Base-by-base conservation (phyloP, 176 grass and related monocot species). In the Oryza longistaminata region DNA sequence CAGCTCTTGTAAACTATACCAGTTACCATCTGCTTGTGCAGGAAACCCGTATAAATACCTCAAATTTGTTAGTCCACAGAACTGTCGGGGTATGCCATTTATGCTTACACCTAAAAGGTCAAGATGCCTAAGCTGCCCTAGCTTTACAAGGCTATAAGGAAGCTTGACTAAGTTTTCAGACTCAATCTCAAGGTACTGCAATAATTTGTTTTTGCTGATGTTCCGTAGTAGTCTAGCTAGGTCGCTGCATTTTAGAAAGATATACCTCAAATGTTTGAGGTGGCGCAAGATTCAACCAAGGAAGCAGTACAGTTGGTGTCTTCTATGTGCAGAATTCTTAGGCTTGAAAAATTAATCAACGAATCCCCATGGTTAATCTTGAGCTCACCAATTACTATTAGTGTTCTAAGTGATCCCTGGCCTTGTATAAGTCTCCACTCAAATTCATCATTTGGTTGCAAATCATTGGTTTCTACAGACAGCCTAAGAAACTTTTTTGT, bases 261-360 rank as follows among this genome's bases (percentile, higher is more conserved):
- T 45, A 24, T 83, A 85, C 5, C 84, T 86, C 11, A 90, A 44
- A 39, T 90, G 84, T 50, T 87, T 83, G 11, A 90, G 88, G 9
- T 52, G 10, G n/a, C 25, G 25, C 17, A 83, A 31, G 53, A 83
- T 69, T 48, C 11, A 78, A 17, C 26, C 19, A 90, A 31, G 17
- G 1, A 5, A 46, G 43, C 26, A 55, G 5, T 3, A 83, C n/a
- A 4, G 17, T 83, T 3, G 7, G 21, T 21, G 25, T 5, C 0
- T 70, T 39, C 0, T 5, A 90, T 15, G 44, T 70, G 58, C 24
- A 90, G 4, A 1, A 66, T 82, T 1, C 84, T 24, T 35, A 90
- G 12, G 12, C 46, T 58, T 68, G 82, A 15, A 55, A 76, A 76
- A 0, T 0, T 2, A 46, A 15, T 9, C 3, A 60, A 33, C 6